phyloP scores from a whole-genome alignment of 108 stramenopile genomes.

The Cylindrotheca closterium region DNA sequence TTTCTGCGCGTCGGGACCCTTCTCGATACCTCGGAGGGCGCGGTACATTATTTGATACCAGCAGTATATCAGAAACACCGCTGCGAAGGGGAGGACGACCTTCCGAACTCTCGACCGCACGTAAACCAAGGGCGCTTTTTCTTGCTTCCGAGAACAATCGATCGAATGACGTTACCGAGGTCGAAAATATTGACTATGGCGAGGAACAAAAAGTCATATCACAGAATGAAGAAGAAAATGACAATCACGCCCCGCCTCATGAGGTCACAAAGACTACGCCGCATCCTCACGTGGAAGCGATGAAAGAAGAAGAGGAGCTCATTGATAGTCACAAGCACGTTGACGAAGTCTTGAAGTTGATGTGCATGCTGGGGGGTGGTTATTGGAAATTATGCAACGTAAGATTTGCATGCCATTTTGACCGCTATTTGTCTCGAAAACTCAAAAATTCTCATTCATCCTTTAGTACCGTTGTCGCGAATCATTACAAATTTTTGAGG shows the following conservation, averaged over 20 bases:
- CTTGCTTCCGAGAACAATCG: constrained; percentile 24
- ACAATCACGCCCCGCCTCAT: background rate
- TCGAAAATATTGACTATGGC: background rate
- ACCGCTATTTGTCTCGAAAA: background rate
- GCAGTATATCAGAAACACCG: constrained; percentile 33
- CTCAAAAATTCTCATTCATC: background rate
- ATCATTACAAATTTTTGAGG: constrained; percentile 78
- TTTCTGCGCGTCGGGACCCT: background rate
- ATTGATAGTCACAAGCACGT: constrained; percentile 33
- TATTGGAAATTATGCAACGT: constrained; percentile 65
- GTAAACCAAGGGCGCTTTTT: constrained; percentile 30
- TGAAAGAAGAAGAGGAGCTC: constrained; percentile 21
- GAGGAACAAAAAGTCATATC: constrained; percentile 6
- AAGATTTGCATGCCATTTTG: constrained; percentile 12
- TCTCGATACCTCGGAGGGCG: constrained; percentile 24
- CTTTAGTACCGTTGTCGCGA: constrained; percentile 66
- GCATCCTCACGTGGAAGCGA: background rate
- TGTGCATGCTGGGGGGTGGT: constrained; percentile 61
- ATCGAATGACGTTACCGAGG: constrained; percentile 16
- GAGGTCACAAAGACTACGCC: background rate
- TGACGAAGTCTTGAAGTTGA: constrained; percentile 47
- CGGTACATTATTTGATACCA: constrained; percentile 25
- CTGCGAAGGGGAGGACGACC: constrained; percentile 34
- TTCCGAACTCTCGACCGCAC: constrained; percentile 31
- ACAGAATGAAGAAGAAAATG: constrained; percentile 11